A percentile compares a stretch with the other conserved stretches of the same genome.
Conservation (phyloP, 805 yeast genomes). For the Jamesozyma piceae region DNA sequence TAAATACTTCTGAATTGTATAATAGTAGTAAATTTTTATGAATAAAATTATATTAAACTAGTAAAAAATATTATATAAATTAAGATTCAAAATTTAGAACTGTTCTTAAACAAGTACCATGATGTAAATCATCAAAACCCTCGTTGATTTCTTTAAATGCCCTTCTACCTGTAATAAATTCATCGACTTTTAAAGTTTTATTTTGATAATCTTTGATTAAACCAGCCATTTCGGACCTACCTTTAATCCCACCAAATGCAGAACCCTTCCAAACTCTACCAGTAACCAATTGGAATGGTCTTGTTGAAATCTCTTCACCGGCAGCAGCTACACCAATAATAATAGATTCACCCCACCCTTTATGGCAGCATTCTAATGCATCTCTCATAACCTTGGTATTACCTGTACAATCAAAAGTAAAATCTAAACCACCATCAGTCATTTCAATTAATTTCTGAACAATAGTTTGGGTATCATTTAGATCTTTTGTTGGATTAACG, state of each 20-base stretch:
- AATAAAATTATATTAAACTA: not conserved
- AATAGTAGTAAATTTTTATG: too few species aligned
- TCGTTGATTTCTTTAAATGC: conserved; percentile 66
- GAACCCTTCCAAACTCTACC: conserved; percentile 99
- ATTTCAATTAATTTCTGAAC: conserved; percentile 75
- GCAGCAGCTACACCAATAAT: conserved; percentile 98
- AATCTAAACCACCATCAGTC: conserved; percentile 97
- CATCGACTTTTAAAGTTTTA: conserved; percentile 82
- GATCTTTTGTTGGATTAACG: conserved; percentile 62
- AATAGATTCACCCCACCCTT: conserved; percentile 97
- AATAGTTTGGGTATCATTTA: conserved; percentile 64
- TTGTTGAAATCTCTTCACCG: conserved; percentile 89
- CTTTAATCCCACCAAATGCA: conserved; percentile 99
- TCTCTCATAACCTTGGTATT: conserved; percentile 89
- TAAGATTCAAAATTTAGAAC: conserved; percentile 41
- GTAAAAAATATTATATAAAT: too few species aligned
- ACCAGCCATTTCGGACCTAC: conserved; percentile 89
- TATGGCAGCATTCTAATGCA: conserved; percentile 95
- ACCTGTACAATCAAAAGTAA: conserved; percentile 97
- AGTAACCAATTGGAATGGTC: conserved; percentile 98
- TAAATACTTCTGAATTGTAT: not conserved
- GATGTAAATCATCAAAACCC: conserved; percentile 92
- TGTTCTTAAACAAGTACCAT: conserved; percentile 90
- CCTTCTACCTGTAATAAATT: conserved; percentile 88
- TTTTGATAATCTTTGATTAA: conserved; percentile 76